Evolutionary conservation across 106 monocot species (phyloP), one percentile per base, ranked within the genome.

Genomic region (Apostasia ramifera): DNA sequence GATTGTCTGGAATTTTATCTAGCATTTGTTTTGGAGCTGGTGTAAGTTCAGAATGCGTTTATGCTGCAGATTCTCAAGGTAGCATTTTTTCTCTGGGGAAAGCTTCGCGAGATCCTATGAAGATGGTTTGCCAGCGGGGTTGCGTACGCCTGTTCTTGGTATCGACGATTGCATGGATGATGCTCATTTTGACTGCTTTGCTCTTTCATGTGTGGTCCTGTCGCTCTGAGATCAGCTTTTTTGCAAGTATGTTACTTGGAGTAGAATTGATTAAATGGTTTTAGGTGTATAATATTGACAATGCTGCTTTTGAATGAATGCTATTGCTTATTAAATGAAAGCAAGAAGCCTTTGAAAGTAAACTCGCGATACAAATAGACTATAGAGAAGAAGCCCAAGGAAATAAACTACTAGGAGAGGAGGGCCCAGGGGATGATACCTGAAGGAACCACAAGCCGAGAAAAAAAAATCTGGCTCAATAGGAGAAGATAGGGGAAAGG

Each of bases 141-240:
- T 85, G 83, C 55, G 57, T 83, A 3, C 74, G 91, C 61, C 46
- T 91, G 73, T 59, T 84, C 13, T 75, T 94, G 48, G 83, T 94
- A 53, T 85, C 83, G 2, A 85, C 70, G 54, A 76, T 94, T 15
- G 54, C 76, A 1, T 94, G 91, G 94, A 77, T 85, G 74, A 53
- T 94, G 72, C 84, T 94, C 53, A 83, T 90, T 40, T 62, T 90
- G n/a, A 61, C 73, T 15, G 80, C 77, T 1, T 50, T 91, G 71
- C 53, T 77, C 54, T 91, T 91, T 59, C 87, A 87, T 38, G 53
- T 88, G 8, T 85, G 84, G 90, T 81, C 90, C 7, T 94, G 94
- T 72, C 84, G 70, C 47, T 87, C 94, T 60, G 78, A 88, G 10
- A 72, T 91, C 46, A 41, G 51, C n/a, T 83, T 85, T 57, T 44